phyloP scores from a whole-genome alignment of 202 grass and related monocot genomes.

The Hordeum pubiflorum region DNA sequence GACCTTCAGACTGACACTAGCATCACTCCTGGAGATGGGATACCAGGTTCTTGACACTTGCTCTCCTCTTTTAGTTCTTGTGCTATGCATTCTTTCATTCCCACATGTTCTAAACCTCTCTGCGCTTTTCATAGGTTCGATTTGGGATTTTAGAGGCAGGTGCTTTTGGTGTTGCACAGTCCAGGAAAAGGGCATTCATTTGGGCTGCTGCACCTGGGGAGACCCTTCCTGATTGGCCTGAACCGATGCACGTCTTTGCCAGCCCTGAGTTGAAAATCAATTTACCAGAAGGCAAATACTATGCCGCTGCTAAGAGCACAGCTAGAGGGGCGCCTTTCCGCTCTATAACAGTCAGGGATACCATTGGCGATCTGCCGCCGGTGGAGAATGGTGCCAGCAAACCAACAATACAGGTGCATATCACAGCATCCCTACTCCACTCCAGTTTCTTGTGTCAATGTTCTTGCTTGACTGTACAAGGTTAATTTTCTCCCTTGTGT shows the following conservation, averaged over 20 bases:
- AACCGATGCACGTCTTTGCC: slow-evolving; percentile 65
- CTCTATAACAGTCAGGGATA: slow-evolving; percentile 54
- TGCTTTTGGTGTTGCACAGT: slow-evolving; percentile 65
- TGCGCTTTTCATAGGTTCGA: slow-evolving; percentile 44
- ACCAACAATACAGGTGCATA: slow-evolving; percentile 22
- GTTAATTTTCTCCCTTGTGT: slow-evolving; percentile 1
- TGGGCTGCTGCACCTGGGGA: slow-evolving; percentile 64
- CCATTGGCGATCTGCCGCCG: slow-evolving; percentile 55
- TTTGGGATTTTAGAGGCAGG: slow-evolving; percentile 85
- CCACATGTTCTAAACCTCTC: background rate
- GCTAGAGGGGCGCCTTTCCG: slow-evolving; percentile 61
- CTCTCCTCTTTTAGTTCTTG: background rate
- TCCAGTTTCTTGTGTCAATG: background rate
- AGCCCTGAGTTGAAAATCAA: slow-evolving; percentile 52
- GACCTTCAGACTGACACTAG: slow-evolving; percentile 68
- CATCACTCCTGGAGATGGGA: slow-evolving; percentile 79
- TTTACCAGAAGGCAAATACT: slow-evolving; percentile 38
- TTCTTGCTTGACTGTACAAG: background rate
- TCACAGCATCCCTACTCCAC: background rate
- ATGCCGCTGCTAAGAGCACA: slow-evolving; percentile 45
- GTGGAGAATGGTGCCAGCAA: slow-evolving; percentile 62
- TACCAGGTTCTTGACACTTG: slow-evolving; percentile 51
- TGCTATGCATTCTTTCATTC: background rate
- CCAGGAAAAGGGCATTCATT: slow-evolving; percentile 78
- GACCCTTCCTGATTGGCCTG: slow-evolving; percentile 62